These are phyloP conservation scores for Ogataea saltuana DNA, from an alignment of 805 yeast genomes.

Conservation along the genomic window DNA sequence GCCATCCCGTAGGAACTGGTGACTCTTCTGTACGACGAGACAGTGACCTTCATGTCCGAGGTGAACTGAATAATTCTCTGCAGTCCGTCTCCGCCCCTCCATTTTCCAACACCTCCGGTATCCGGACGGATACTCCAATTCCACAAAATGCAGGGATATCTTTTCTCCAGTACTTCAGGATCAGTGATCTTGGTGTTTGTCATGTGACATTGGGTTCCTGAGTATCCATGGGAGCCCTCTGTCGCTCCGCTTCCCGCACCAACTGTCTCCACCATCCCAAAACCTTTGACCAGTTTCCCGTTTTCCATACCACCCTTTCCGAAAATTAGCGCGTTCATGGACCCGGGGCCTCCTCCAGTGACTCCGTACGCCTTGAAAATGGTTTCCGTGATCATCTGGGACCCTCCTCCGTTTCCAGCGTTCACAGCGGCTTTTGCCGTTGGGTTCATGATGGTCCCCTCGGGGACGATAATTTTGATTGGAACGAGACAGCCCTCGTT, in stretches of 20 bases:
- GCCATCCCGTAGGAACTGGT: slow-evolving; percentile 55
- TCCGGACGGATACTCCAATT: slow-evolving; percentile 45
- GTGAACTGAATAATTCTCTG: slow-evolving; percentile 50
- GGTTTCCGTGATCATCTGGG: slow-evolving; percentile 85
- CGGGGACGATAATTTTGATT: slow-evolving; percentile 32
- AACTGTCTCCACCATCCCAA: slow-evolving; percentile 55
- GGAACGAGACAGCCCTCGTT: slow-evolving; percentile 53
- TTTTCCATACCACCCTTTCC: slow-evolving; percentile 53
- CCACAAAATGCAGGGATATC: slow-evolving; percentile 50
- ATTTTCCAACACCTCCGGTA: slow-evolving; percentile 51
- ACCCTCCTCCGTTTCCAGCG: slow-evolving; percentile 67
- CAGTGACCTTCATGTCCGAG: slow-evolving; percentile 42
- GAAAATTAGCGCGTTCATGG: slow-evolving; percentile 84
- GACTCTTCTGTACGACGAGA: slow-evolving; percentile 52
- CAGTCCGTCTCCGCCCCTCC: slow-evolving; percentile 53
- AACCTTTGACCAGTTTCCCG: slow-evolving; percentile 44
- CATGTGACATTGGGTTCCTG: slow-evolving; percentile 50
- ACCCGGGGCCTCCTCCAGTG: slow-evolving; percentile 88
- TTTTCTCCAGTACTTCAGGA: slow-evolving; percentile 51
- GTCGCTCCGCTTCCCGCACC: slow-evolving; percentile 59
- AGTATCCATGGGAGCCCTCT: slow-evolving; percentile 43
- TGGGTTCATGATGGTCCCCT: slow-evolving; percentile 39
- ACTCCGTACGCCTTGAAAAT: slow-evolving; percentile 77
- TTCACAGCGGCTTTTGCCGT: slow-evolving; percentile 45
- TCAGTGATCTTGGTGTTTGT: slow-evolving; percentile 44